These are phyloP conservation scores for Gypsophila paniculata DNA, from an alignment of 179 eudicot species.

Conservation along the genomic window DNA sequence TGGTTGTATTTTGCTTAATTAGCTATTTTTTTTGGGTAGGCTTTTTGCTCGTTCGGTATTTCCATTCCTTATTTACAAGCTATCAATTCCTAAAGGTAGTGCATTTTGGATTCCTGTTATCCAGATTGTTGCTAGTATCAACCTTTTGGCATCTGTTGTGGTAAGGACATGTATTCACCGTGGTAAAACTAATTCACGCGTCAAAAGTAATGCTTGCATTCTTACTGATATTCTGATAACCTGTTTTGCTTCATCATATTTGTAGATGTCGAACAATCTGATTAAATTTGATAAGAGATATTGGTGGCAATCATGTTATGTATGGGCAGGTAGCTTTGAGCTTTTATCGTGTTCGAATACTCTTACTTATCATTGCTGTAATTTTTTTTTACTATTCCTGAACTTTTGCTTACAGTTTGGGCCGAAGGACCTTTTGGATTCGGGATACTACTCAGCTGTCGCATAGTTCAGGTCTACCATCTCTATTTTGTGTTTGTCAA, in stretches of 20 bases:
- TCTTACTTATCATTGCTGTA: neutral
- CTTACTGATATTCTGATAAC: conserved; percentile 13
- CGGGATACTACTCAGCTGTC: conserved; percentile 85
- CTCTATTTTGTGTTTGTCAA: conserved; percentile 78
- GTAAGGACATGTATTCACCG: conserved; percentile 31
- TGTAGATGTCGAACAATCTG: conserved; percentile 61
- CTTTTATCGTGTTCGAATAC: neutral
- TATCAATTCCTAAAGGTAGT: conserved; percentile 75
- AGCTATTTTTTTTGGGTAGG: conserved; percentile 41
- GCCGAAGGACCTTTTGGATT: conserved; percentile 89
- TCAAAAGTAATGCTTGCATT: neutral
- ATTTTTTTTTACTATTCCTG: conserved; percentile 15
- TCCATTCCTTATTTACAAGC: conserved; percentile 58
- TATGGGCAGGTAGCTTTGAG: conserved; percentile 63
- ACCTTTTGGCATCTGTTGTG: conserved; percentile 60
- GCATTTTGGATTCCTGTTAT: conserved; percentile 72
- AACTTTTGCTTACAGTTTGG: conserved; percentile 67
- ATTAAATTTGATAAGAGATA: conserved; percentile 46
- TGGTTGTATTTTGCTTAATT: neutral
- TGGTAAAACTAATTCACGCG: no score
- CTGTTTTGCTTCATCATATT: conserved; percentile 11
- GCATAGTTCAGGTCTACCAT: conserved; percentile 72
- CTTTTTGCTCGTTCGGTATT: conserved; percentile 52
- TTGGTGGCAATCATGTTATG: conserved; percentile 93
- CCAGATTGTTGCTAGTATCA: conserved; percentile 74